These are phyloP conservation scores for Leccinum sublutescens DNA, from an alignment of 768 basidiomycete species.

Conservation along the genomic window DNA sequence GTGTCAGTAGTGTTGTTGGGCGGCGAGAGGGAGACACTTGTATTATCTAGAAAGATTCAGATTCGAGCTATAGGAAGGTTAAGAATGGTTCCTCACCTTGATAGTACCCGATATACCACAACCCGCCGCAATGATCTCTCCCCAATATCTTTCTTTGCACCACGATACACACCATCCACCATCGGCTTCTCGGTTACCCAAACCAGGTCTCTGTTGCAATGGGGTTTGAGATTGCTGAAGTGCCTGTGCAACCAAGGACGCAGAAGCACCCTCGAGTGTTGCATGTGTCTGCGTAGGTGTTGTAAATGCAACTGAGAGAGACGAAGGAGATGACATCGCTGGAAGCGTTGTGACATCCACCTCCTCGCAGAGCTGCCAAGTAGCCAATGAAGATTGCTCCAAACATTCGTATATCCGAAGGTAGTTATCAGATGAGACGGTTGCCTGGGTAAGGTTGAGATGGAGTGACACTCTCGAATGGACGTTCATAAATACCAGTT, in stretches of 20 bases:
- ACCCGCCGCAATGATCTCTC: constrained; percentile 79
- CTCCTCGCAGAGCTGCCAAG: constrained; percentile 75
- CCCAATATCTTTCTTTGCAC: constrained; percentile 97
- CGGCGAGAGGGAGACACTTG: constrained; percentile 68
- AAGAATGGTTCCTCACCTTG: constrained; percentile 51
- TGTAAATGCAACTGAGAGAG: constrained; percentile 59
- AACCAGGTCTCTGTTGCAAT: constrained; percentile 38
- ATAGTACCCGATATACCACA: constrained; percentile 71
- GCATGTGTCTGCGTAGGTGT: constrained; percentile 68
- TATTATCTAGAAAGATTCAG: constrained; percentile 52
- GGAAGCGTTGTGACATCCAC: constrained; percentile 67
- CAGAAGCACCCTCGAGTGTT: constrained; percentile 52
- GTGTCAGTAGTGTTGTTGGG: constrained; percentile 63
- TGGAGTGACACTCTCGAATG: background rate
- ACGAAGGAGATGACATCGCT: constrained; percentile 36
- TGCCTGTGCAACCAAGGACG: constrained; percentile 62
- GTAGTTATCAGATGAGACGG: constrained; percentile 83
- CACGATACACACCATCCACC: constrained; percentile 94
- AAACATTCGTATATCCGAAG: constrained; percentile 90
- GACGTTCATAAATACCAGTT: constrained; percentile 56
- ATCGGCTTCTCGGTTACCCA: constrained; percentile 75
- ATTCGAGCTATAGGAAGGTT: background rate
- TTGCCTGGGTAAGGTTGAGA: constrained; percentile 52
- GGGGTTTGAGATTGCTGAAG: constrained; percentile 49
- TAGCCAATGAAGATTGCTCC: constrained; percentile 65